Evolutionary conservation across 148 eudicot genomes (phyloP).

Genomic region (Chenopodium berlandieri): DNA sequence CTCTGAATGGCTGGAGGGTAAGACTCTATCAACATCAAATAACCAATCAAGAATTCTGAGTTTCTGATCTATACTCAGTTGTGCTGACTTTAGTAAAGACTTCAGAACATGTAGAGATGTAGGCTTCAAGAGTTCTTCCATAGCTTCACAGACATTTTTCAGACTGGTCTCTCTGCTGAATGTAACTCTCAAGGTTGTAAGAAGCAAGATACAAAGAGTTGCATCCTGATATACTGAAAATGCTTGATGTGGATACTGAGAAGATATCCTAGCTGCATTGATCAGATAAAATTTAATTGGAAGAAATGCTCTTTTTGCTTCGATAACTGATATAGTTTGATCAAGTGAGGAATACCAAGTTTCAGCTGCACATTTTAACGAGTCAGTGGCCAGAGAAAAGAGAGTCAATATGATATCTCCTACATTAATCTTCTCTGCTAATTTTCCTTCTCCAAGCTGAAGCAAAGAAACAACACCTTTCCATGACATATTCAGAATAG

Average conservation of each 20-base stretch:
- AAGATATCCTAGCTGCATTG: slow-evolving; percentile 81
- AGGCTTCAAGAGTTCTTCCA: slow-evolving; percentile 76
- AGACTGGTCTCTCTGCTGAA: slow-evolving; percentile 47
- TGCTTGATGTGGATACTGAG: slow-evolving; percentile 73
- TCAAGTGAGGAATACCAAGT: slow-evolving; percentile 57
- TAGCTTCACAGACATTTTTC: slow-evolving; percentile 57
- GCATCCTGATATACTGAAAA: slow-evolving; percentile 53
- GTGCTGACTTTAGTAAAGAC: slow-evolving; percentile 66
- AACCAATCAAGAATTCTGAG: slow-evolving; percentile 66
- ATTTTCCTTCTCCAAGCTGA: slow-evolving; percentile 72
- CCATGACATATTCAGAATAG: slow-evolving; percentile 82
- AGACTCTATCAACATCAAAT: slow-evolving; percentile 39
- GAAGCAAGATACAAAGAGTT: slow-evolving; percentile 47
- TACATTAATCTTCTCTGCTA: slow-evolving; percentile 63
- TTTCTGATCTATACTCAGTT: slow-evolving; percentile 52
- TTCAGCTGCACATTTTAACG: slow-evolving; percentile 69
- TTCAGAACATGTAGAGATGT: slow-evolving; percentile 69
- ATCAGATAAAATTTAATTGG: slow-evolving; percentile 88
- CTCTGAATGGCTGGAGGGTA: slow-evolving; percentile 21
- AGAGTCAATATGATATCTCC: slow-evolving; percentile 55
- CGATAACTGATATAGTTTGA: slow-evolving; percentile 50
- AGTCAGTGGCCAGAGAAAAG: slow-evolving; percentile 63
- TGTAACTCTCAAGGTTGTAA: slow-evolving; percentile 58
- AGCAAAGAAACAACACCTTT: slow-evolving; percentile 91
- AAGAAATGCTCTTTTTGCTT: slow-evolving; percentile 83